A percentile compares a stretch with the other conserved stretches of the same genome.
phyloP scores from a whole-genome alignment of 192 early-diverging fungal genomes.

The Linnemannia zychae region DNA sequence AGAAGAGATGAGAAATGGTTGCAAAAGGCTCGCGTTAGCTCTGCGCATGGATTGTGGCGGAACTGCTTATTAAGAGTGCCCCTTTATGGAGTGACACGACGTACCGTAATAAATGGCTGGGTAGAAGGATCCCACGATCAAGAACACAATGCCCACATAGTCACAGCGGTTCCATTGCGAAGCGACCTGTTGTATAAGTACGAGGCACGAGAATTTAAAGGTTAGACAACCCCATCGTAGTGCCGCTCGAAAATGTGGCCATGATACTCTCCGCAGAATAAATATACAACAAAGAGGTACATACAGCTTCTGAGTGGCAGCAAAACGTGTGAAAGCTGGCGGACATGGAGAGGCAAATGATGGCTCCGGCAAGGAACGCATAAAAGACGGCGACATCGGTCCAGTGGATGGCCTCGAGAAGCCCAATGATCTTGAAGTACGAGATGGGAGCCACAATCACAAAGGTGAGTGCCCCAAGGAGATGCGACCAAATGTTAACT shows the following conservation, averaged over 20 bases:
- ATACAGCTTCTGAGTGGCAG: slow-evolving; percentile 85
- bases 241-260: too few species aligned
- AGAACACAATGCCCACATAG: slow-evolving; percentile 91
- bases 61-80: background rate
- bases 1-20: background rate
- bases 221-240: too few species aligned
- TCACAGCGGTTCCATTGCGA: slow-evolving; percentile 90
- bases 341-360: slow-evolving; percentile 82
- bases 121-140: slow-evolving; percentile 79
- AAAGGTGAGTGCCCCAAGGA: slow-evolving; percentile 77
- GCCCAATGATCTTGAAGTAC: slow-evolving; percentile 61
- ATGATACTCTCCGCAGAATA: background rate
- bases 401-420: slow-evolving; percentile 66
- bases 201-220: background rate
- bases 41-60: background rate
- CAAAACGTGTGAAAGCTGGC: slow-evolving; percentile 87
- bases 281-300: background rate
- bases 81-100: background rate
- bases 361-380: slow-evolving; percentile 80
- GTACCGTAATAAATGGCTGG: slow-evolving; percentile 66
- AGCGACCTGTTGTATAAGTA: slow-evolving; percentile 58
- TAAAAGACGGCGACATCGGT: slow-evolving; percentile 80
- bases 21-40: background rate
- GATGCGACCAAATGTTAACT: slow-evolving; percentile 93
- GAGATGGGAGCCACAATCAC: slow-evolving; percentile 63